Evolutionary conservation across 2,329 filamentous ascomycete species (phyloP).

Genomic region (Colletotrichum orbiculare): DNA sequence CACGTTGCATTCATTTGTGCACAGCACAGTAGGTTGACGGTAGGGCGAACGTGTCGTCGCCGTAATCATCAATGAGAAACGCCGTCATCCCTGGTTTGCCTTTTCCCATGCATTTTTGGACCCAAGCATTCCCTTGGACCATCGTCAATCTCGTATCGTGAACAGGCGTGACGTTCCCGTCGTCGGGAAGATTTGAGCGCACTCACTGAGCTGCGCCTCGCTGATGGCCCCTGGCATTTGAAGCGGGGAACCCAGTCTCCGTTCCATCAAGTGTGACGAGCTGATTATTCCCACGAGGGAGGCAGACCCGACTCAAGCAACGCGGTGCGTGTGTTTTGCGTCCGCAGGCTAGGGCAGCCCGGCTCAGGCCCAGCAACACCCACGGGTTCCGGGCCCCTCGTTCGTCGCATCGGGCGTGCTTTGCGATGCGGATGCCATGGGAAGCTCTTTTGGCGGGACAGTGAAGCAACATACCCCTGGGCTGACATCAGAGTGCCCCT

Average conservation of each 20-base stretch:
- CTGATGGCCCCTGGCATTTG: constrained; percentile 10
- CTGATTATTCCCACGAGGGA: no score
- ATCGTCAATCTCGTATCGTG: constrained; percentile 17
- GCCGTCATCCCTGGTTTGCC: background rate
- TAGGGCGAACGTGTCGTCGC: no score
- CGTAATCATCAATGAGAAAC: constrained; percentile 15
- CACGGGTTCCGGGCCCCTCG: constrained; percentile 16
- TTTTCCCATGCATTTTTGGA: constrained; percentile 12
- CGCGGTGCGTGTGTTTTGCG: no score
- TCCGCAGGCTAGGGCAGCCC: background rate
- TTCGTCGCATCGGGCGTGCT: no score
- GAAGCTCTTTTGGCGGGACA: background rate
- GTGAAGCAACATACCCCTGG: constrained; percentile 10
- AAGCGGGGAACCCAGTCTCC: constrained; percentile 32
- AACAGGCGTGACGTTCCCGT: background rate
- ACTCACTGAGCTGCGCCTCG: constrained; percentile 18
- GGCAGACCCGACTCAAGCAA: no score
- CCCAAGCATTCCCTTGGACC: background rate
- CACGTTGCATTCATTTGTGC: no score
- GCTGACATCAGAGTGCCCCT: constrained; percentile 16
- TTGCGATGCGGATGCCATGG: no score
- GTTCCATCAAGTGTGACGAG: background rate
- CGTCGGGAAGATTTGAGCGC: constrained; percentile 2
- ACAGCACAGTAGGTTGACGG: no score
- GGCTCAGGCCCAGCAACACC: constrained; percentile 20